Conservation (phyloP, 108 stramenopile genomes). For the Fragilariopsis cylindrus region DNA sequence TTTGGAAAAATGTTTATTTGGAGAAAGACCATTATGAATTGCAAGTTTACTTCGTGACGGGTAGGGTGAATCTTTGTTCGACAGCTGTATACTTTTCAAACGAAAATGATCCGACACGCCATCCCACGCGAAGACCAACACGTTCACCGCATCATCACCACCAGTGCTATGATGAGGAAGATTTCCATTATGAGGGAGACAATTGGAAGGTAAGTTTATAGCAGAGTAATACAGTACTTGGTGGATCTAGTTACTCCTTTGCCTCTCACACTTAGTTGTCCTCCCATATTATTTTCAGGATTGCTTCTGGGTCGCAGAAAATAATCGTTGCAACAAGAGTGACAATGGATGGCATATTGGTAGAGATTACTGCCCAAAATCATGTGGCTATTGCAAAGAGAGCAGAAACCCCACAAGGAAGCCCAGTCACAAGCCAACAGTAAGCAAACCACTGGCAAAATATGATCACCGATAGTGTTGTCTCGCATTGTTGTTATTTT, state of each 20-base stretch:
- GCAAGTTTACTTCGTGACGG: slow-evolving; percentile 3
- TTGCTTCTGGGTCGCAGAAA: not conserved
- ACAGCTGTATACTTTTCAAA: not conserved
- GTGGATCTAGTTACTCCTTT: not conserved
- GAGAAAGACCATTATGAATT: slow-evolving; percentile 1
- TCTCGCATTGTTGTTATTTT: too few species aligned
- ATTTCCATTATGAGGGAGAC: not conserved
- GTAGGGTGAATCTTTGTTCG: slow-evolving; percentile 2
- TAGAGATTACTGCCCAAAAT: not conserved
- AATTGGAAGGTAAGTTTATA: slow-evolving; percentile 4
- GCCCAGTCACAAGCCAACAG: too few species aligned
- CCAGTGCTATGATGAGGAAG: not conserved
- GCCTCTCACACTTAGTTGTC: not conserved
- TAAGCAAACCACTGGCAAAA: too few species aligned
- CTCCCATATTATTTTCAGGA: not conserved
- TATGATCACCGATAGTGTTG: too few species aligned
- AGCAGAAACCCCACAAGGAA: too few species aligned
- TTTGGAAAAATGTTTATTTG: slow-evolving; percentile 14
- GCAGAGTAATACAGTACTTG: not conserved
- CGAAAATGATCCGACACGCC: not conserved
- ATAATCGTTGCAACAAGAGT: not conserved
- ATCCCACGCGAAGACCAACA: not conserved
- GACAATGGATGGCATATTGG: not conserved
- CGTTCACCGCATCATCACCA: not conserved
- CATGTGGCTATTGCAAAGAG: not conserved